Evolutionary conservation across 371 early-diverging fungal species (phyloP).

Genomic region (Apophysomyces ossiformis): DNA sequence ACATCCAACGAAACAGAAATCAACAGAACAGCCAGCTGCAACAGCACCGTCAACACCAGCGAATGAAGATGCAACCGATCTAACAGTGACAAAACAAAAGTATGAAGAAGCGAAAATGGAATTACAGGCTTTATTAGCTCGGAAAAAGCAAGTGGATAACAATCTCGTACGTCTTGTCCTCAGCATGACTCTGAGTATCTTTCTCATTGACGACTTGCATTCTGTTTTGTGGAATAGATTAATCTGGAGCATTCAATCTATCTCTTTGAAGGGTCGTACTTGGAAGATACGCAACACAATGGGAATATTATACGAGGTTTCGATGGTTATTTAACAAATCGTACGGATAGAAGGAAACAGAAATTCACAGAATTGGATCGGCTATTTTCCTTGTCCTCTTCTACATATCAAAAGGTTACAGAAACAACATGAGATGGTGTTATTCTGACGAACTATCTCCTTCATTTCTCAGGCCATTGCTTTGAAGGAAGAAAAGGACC

Average conservation of each 20-base stretch:
- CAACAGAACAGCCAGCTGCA: background rate
- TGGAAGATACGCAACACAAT: conserved; percentile 79
- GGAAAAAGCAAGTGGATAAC: conserved; percentile 67
- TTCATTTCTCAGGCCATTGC: conserved; percentile 50
- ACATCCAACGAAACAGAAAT: too few relatives aligned
- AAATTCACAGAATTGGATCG: conserved; percentile 68
- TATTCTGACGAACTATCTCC: background rate
- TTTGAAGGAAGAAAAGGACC: conserved; percentile 56
- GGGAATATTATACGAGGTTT: conserved; percentile 88
- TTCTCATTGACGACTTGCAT: background rate
- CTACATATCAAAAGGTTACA: conserved; percentile 66
- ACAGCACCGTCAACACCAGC: conserved; percentile 1
- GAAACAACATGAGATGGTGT: background rate
- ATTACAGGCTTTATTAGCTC: conserved; percentile 56
- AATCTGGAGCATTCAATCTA: conserved; percentile 79
- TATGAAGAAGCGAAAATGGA: conserved; percentile 66
- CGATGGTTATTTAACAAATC: conserved; percentile 70
- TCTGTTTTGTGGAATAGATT: conserved; percentile 22
- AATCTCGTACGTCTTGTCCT: conserved; percentile 51
- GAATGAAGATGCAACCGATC: conserved; percentile 20
- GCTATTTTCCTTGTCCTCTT: conserved; percentile 66
- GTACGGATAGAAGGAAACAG: conserved; percentile 60
- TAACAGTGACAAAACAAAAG: conserved; percentile 58
- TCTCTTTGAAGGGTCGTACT: conserved; percentile 79
- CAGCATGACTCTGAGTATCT: background rate